phyloP scores from a whole-genome alignment of 192 early-diverging fungal genomes.

The Fimicolochytrium jonesii region DNA sequence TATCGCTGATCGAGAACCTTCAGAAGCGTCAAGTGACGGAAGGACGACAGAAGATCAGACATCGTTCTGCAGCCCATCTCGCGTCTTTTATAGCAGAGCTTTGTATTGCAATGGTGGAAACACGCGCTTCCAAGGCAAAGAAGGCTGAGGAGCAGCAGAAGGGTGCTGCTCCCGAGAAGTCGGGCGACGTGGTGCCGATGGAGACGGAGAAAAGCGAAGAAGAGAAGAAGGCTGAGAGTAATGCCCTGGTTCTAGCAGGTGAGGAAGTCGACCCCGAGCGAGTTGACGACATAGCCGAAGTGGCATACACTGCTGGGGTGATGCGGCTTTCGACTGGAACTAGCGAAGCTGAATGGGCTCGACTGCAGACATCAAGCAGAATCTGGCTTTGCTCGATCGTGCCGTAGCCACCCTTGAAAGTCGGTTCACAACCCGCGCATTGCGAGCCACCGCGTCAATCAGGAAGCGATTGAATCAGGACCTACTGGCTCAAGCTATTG shows the following conservation, averaged over 20 bases:
- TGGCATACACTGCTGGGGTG: not conserved
- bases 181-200: conserved; percentile 6
- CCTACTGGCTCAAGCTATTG: conserved; percentile 52
- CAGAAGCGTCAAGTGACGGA: too few species aligned
- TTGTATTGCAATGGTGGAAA: conserved; percentile 26
- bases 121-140: conserved; percentile 13
- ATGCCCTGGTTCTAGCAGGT: conserved; percentile 19
- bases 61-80: too few species aligned
- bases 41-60: too few species aligned
- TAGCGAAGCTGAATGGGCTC: not conserved
- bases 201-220: conserved; percentile 26
- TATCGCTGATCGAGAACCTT: too few species aligned
- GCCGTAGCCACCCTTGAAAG: conserved; percentile 80
- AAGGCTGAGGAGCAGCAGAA: not conserved
- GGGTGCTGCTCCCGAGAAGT: not conserved
- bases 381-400: conserved; percentile 76
- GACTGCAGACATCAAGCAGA: conserved; percentile 76
- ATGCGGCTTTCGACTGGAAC: not conserved
- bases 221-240: conserved; percentile 21
- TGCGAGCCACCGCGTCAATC: conserved; percentile 74
- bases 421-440: conserved; percentile 82
- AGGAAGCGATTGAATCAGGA: conserved; percentile 71
- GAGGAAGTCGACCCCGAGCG: not conserved
- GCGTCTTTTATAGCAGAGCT: too few species aligned
- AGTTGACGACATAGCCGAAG: not conserved